Base-by-base conservation (phyloP, 2,329 filamentous ascomycete species). In the Aspergillus neotritici region DNA sequence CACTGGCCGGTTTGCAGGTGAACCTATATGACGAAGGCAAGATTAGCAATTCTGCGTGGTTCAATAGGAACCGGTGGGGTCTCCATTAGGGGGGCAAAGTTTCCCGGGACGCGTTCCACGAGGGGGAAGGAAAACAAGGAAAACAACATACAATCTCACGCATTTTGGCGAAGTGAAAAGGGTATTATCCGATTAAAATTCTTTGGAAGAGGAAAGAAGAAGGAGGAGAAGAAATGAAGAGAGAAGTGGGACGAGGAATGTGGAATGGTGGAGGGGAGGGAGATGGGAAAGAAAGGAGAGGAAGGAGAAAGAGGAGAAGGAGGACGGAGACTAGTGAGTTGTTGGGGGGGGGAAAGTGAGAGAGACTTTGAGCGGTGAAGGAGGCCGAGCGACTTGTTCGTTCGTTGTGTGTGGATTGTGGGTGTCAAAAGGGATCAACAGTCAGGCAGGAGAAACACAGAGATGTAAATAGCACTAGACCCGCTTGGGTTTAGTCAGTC, bases 1-100 rank as follows among this genome's bases (percentile, higher is more conserved):
- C 93, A 97, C 84, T 98, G 93, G 75, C 93, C 93, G 81, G 93
- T 98, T 80, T 98, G 93, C 65, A 98, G 89, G 77, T 98, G 93
- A 76, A 97, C 91, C 91, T 97, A 68, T 79, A 65, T 64, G 71
- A 72, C 65, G 67, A 79, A 54, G 31, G 42, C 13, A 34, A 31
- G 32, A 38, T 61, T 54, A 66, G 66, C 59, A 60, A 48, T 43
- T 37, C 40, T 44, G 40, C 34, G 34, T 33, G 44, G 41, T 50
- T 52, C 51, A 29, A 31, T 34, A 44, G 21, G 56, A 60, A 60
- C 52, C 30, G 48, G 60, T 62, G 61, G 63, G 60, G 63, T 58
- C 51, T 42, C 43, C 29, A 46, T 63, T 56, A 63, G 62, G 58
- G 61, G 58, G 52, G 50, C 38, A 40, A 51, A 56, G 57, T 51